These are phyloP conservation scores for Chaetomium fimeti DNA, from an alignment of 495 filamentous ascomycete genomes.

Conservation along the genomic window DNA sequence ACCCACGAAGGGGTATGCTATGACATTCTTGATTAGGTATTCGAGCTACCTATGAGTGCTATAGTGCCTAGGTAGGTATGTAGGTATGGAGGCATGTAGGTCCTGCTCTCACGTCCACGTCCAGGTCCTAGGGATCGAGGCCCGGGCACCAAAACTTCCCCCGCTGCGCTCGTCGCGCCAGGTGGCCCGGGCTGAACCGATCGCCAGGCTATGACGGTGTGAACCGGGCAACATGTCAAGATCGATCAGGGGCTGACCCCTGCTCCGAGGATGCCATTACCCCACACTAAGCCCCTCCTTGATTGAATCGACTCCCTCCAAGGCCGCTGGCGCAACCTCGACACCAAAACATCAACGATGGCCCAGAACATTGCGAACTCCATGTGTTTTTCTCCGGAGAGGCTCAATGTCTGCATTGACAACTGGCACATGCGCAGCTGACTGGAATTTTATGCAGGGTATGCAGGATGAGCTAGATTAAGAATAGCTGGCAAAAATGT, in stretches of 20 bases:
- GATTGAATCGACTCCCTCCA: background rate
- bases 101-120: too few species aligned
- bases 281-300: constrained; percentile 10
- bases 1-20: too few species aligned
- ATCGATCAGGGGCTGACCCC: constrained; percentile 12
- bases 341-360: background rate
- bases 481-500: background rate
- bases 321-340: background rate
- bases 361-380: too few species aligned
- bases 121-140: background rate
- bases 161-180: background rate
- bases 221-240: background rate
- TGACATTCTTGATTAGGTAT: too few species aligned
- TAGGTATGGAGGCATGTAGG: too few species aligned
- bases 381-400: background rate
- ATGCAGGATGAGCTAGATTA: background rate
- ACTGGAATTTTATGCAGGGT: background rate
- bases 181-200: constrained; percentile 2
- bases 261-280: background rate
- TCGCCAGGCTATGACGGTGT: constrained; percentile 24
- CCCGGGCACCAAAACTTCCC: background rate
- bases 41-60: too few species aligned
- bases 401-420: background rate
- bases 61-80: too few species aligned
- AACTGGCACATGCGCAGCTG: background rate